Percentiles rank a stretch among this genome's conserved stretches.
These are phyloP conservation scores for Fusarium sambucinum DNA, from an alignment of 2,329 filamentous ascomycete species.

Conservation along the genomic window DNA sequence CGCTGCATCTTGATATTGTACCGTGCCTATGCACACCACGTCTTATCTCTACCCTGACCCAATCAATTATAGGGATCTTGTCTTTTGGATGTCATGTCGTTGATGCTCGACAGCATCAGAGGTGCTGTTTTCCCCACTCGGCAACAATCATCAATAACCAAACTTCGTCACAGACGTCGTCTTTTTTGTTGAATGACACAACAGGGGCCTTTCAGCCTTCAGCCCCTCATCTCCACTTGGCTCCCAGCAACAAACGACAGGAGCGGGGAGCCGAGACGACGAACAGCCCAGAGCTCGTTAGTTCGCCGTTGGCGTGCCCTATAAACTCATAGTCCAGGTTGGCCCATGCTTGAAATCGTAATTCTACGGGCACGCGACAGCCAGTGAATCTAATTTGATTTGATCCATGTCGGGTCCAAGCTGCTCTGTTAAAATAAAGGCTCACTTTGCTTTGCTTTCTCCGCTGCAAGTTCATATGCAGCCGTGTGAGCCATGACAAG, in stretches of 20 bases:
- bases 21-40: slow-evolving; percentile 17
- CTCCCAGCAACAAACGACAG: slow-evolving; percentile 34
- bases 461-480: slow-evolving; percentile 29
- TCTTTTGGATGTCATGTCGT: neutral
- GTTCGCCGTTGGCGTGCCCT: slow-evolving; percentile 40
- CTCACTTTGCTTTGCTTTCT: slow-evolving; percentile 16
- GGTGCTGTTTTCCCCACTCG: slow-evolving; percentile 17
- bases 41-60: slow-evolving; percentile 35
- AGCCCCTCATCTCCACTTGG: slow-evolving; percentile 32
- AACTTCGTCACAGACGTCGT: slow-evolving; percentile 27
- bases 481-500: slow-evolving; percentile 24
- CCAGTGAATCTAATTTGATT: slow-evolving; percentile 28
- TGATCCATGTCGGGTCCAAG: slow-evolving; percentile 9
- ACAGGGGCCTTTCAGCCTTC: slow-evolving; percentile 27
- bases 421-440: slow-evolving; percentile 25
- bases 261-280: slow-evolving; percentile 42
- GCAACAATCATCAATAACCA: slow-evolving; percentile 22
- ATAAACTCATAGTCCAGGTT: slow-evolving; percentile 30
- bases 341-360: slow-evolving; percentile 34
- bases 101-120: slow-evolving; percentile 5
- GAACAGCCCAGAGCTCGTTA: slow-evolving; percentile 38
- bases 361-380: slow-evolving; percentile 29
- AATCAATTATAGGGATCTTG: slow-evolving; percentile 20
- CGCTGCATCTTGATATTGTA: slow-evolving; percentile 24
- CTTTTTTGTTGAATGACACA: slow-evolving; percentile 36